Evolutionary conservation across 1,284 basidiomycete genomes (phyloP), one percentile per base, ranked within the genome.

Genomic region (Ustilago cynodontis): DNA sequence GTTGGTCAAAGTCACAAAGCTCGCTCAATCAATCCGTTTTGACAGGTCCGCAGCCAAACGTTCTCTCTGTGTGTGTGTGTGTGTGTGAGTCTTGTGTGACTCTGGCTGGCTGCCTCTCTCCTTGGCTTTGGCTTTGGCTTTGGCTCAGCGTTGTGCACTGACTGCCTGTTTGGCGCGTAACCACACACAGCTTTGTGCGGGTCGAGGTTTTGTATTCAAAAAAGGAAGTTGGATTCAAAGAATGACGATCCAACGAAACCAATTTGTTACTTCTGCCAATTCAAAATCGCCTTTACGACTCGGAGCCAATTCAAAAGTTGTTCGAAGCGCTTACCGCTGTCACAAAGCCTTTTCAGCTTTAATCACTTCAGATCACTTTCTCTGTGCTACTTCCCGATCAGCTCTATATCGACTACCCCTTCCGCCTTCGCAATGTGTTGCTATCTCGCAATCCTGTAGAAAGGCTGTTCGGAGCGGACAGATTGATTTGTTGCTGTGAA

Each of bases 1-100:
- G 14, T 7, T 6, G 31, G 51, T 35, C 31, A 53, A 53, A 53
- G 51, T 53, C 51, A 53, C 51, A 53, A 53, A n/a, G n/a, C n/a
- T n/a, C n/a, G 50, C 51, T 33, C 33, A 43, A 24, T 55, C 53
- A 33, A 33, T 33, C 31, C 31, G 11, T 11, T 8, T 45, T 45
- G 43, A 45, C 43, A 45, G n/a, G 43, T 45, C 47, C 47, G 47
- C 47, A 49, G 47, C 26, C 41, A 43, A 43, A 43, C 6, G 41
- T 1, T 43, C 41, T 43, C 35, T 45, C 43, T 45, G 39, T 41
- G 39, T 14, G 39, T 5, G n/a, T n/a, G n/a, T n/a, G n/a, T n/a
- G n/a, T n/a, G n/a, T n/a, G n/a, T n/a, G n/a, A n/a, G n/a, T n/a
- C n/a, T n/a, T n/a, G n/a, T n/a, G n/a, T n/a, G n/a, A n/a, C 49